Base-by-base conservation (phyloP, 2,329 filamentous ascomycete species). In the Stachybotrys echinatus region DNA sequence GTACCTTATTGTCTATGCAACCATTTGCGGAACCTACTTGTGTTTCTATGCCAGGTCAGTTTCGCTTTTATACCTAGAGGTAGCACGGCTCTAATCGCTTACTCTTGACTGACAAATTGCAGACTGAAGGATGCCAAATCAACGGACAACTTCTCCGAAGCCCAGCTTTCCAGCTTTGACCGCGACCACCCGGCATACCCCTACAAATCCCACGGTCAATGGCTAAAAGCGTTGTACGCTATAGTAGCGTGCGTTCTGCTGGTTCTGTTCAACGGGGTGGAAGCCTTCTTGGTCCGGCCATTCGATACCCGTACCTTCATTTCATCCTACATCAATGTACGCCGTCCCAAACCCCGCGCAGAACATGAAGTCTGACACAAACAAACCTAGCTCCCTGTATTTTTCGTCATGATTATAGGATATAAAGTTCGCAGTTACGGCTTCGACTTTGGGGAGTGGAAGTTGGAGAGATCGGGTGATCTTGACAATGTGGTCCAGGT, bases 11-110 rank as follows among this genome's bases (percentile, higher is more conserved):
- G 67, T 71, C 3, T 73, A 71, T 43, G 57, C 60, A 18, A 63
- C 64, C 17, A 69, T 73, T 14, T 72, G 68, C 48, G 68, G 63
- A 21, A 69, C 70, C 0, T 73, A 72, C 57, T 58, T 73, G 37
- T 63, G 52, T 22, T 70, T 70, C 53, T 70, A 63, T 55, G 61
- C 61, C 48, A 66, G 63, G 69, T 71, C 55, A 19, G 18, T 20
- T 43, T 7, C 22, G 14, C 5, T 42, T 5, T 8, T 4, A 6
- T 7, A 43, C 14, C 6, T 42, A 5, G 5, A 17, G 12, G 18
- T 12, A 6, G 17, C 18, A 5, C 6, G 6, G 5, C 12, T 21
- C 18, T 21, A 21, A 21, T 12, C 21, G n/a, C n/a, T n/a, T n/a
- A n/a, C n/a, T n/a, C n/a, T n/a, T n/a, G n/a, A n/a, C n/a, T n/a